phyloP scores from a whole-genome alignment of 2,329 filamentous ascomycete species.

The Sphaerulina vaccinii region DNA sequence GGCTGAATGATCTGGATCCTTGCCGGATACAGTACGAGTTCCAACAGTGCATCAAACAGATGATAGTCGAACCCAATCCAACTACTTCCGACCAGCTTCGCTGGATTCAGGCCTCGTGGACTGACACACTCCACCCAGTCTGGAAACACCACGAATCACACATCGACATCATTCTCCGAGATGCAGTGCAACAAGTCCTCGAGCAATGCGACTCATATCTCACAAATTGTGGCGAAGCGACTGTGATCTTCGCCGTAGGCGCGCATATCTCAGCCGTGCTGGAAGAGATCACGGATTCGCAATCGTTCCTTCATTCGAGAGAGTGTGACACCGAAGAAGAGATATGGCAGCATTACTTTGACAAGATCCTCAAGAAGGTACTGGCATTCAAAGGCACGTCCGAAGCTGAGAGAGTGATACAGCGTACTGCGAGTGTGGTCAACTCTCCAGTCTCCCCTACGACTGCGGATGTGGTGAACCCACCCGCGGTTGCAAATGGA shows the following conservation, averaged over 20 bases:
- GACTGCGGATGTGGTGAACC: too few species aligned
- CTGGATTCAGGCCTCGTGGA: constrained; percentile 2
- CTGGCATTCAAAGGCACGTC: background rate
- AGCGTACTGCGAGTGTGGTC: constrained; percentile 1
- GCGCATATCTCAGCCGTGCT: constrained; percentile 12
- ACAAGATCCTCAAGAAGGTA: constrained; percentile 7
- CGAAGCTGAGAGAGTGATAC: constrained; percentile 4
- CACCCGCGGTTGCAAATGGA: too few species aligned
- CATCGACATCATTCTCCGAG: constrained; percentile 16
- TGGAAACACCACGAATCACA: constrained; percentile 5
- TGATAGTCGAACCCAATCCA: background rate
- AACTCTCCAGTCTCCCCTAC: too few species aligned
- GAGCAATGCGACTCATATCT: constrained; percentile 5
- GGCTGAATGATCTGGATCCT: constrained; percentile 11
- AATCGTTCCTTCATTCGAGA: constrained; percentile 6
- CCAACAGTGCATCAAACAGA: constrained; percentile 7
- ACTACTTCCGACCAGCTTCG: constrained; percentile 4
- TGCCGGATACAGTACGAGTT: constrained; percentile 14
- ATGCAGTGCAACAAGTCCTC: constrained; percentile 10
- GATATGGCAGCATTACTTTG: constrained; percentile 13
- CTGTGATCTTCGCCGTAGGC: constrained; percentile 6
- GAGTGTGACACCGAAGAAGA: constrained; percentile 14
- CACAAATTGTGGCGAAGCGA: background rate
- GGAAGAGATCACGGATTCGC: constrained; percentile 7
- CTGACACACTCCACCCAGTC: background rate